Evolutionary conservation across 352 stramenopile genomes (phyloP), one percentile per base, ranked within the genome.

Genomic region (Aphanomyces stellatus): DNA sequence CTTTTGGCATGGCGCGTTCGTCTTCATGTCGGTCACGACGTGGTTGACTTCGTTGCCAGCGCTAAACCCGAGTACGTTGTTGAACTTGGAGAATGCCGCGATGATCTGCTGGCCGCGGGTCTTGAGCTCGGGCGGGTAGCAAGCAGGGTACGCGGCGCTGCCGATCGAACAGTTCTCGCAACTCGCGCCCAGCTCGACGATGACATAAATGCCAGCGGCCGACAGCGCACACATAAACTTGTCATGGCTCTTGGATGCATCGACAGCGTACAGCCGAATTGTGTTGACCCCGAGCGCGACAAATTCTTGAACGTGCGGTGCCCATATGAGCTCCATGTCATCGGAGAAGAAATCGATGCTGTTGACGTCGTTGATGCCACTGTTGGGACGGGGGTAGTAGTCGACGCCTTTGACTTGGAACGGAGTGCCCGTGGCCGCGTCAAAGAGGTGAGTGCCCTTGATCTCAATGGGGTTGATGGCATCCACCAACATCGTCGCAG

Each of bases 341-440:
- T 89, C 73, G 15, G 82, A 82, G 72, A 92, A 96, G 28, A 90
- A 73, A 51, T 96, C 88, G 51, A 93, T 72, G 69, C 88, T 92
- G 73, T 95, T 93, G 28, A 70, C 46, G 62, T 90, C 73, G 2
- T 91, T 63, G 4, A 59, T 40, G 24, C 86, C 88, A 2, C 70
- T 60, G 67, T 96, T 96, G 10, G 88, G 86, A 4, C 86, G 79
- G n/a, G 86, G 86, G 69, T 94, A 94, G 73, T 95, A 95, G 64
- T 91, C 86, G 68, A 94, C 77, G 30, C 88, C 88, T 51, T 79
- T 76, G 34, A 91, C 74, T 13, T 76, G 74, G 71, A 96, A 88
- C 66, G 89, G 85, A 43, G 88, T 70, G 48, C 75, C 76, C 8
- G 82, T 88, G 53, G 77, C 65, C 19, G 71, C 80, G 72, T 96